Base-by-base conservation (phyloP, 2,329 filamentous ascomycete species). In the Tolypocladium nubicola region DNA sequence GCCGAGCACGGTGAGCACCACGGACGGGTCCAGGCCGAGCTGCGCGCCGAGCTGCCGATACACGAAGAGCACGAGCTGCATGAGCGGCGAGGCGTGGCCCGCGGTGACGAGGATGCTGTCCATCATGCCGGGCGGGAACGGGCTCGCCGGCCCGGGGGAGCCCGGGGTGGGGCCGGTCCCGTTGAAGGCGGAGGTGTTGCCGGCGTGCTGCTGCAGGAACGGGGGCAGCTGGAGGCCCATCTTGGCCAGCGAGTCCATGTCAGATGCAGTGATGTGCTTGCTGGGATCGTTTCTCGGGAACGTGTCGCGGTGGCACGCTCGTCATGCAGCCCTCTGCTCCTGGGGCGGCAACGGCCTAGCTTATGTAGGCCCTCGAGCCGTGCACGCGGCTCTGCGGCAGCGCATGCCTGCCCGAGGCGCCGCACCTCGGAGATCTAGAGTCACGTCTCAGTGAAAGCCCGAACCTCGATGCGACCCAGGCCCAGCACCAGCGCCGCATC, bases 21-120 rank as follows among this genome's bases (percentile, higher is more conserved):
- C 59, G 0, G 78, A 76, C 1, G 78, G 77, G 58, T 82, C 79
- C 53, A 81, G 67, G 23, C 78, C 79, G 19, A 81, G 67, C 55
- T 71, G 71, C 19, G 65, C 67, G 19, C 75, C 77, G 6, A 79
- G 63, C 43, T 76, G 65, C 26, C 75, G 72, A 59, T 80, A 77
- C 45, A 80, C 60, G 33, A 80, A 72, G 58, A 76, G 66, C 33
- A 80, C 67, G 7, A 72, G 55, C 58, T 73, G 60, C 55, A 79
- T 66, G 5, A 77, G 60, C 2, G 74, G 76, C 54, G 75, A 76
- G 40, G 71, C 70, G 40, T 70, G 65, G 11, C 77, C 76, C 4
- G 79, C 68, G 1, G 78, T 72, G 5, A 72, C 69, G 16, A 79
- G 70, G 50, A 81, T 66, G n/a, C 65, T 73, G 59, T 80, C 76